These are phyloP conservation scores for Aspergillus viridinutans DNA, from an alignment of 2,329 filamentous ascomycete genomes.

Conservation along the genomic window DNA sequence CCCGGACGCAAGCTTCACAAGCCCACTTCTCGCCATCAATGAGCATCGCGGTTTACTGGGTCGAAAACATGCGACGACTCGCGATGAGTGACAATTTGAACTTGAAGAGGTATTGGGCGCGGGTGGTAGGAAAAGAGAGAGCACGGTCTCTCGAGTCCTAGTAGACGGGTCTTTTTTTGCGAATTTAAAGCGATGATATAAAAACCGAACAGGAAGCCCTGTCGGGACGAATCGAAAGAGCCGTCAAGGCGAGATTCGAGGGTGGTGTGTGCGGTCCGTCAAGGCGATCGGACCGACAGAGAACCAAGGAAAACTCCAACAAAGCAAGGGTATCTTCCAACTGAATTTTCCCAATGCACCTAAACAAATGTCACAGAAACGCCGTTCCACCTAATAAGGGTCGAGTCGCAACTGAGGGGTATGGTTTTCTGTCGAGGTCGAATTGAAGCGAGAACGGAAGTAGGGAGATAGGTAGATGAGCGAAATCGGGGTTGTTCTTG, in stretches of 20 bases:
- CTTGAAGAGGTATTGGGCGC: constrained; percentile 7
- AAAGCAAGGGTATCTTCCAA: constrained; percentile 34
- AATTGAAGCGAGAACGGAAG: constrained; percentile 10
- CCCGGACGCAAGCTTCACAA: constrained; percentile 96
- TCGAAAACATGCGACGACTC: constrained; percentile 39
- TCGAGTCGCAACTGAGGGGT: constrained; percentile 19
- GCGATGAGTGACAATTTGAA: constrained; percentile 21
- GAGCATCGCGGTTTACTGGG: constrained; percentile 57
- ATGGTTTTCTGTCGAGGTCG: not conserved
- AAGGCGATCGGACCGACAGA: constrained; percentile 23
- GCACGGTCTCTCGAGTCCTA: constrained; percentile 7
- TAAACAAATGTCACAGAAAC: constrained; percentile 17
- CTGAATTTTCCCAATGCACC: constrained; percentile 25
- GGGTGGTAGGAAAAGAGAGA: constrained; percentile 8
- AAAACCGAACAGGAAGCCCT: constrained; percentile 20
- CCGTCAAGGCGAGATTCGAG: constrained; percentile 30
- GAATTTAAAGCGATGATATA: not conserved
- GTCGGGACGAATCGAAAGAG: constrained; percentile 20
- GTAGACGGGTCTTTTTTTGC: constrained; percentile 7
- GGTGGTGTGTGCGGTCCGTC: constrained; percentile 24
- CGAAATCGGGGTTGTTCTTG: constrained; percentile 1
- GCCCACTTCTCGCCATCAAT: constrained; percentile 96
- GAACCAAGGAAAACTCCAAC: constrained; percentile 24
- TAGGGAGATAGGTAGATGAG: constrained; percentile 9
- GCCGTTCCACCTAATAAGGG: constrained; percentile 21